Conservation (phyloP, 306 rosid genomes). For the Citrullus mucosospermus region DNA sequence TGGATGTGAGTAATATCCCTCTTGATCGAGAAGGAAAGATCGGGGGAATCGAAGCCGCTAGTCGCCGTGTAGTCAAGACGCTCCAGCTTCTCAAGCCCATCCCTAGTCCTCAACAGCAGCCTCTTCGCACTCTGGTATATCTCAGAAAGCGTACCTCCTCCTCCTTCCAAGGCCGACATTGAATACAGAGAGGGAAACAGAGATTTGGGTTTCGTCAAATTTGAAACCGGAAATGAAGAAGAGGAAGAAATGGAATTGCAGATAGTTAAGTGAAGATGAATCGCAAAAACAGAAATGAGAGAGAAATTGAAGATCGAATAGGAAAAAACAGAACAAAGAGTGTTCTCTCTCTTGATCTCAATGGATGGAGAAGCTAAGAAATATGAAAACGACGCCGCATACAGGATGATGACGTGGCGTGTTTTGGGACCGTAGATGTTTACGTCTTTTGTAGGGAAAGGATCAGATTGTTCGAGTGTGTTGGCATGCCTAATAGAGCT, state of each 20-base stretch:
- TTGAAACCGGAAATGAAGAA: neutral
- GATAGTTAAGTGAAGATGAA: neutral
- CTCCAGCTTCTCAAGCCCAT: constrained; percentile 63
- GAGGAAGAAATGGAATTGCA: neutral
- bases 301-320: too few species aligned
- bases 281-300: too few species aligned
- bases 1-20: constrained; percentile 60
- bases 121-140: constrained; percentile 61
- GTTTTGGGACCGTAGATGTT: neutral
- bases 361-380: too few species aligned
- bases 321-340: too few species aligned
- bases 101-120: constrained; percentile 39
- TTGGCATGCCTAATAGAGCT: neutral
- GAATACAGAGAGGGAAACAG: neutral
- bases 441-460: neutral
- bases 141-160: constrained; percentile 63
- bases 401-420: neutral
- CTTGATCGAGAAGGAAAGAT: constrained; percentile 43
- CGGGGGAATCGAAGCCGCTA: constrained; percentile 33
- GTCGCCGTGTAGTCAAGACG: constrained; percentile 40
- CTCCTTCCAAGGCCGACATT: constrained; percentile 11
- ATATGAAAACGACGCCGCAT: neutral
- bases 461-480: neutral
- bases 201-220: neutral
- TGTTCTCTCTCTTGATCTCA: too few species aligned